Base-by-base conservation (phyloP, 306 rosid genomes). In the Gillenia trifoliata region DNA sequence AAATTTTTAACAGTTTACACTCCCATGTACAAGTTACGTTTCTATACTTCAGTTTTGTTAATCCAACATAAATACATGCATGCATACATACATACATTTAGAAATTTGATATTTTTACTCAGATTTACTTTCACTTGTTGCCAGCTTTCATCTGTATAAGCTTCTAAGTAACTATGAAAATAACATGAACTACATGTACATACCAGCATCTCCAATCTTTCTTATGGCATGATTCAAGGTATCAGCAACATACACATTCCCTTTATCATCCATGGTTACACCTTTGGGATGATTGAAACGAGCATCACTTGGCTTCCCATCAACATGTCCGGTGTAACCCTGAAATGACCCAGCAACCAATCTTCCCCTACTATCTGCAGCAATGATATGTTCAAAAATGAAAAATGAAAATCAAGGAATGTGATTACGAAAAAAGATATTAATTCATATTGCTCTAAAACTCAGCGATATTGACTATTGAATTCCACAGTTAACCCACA, bases 261-360 rank as follows among this genome's bases (percentile, higher is more conserved):
- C 99, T 73, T 89, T 87, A 85, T 94, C 97, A 79, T 94, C 99
- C 89, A 94, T 83, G 41, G 97, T 77, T 62, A 92, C 83, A 64
- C 97, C 99, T 83, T 86, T 89, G 66, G 99, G 99, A 82, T 94
- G 96, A 87, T 92, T 88, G 79, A 92, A 94, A 77, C 95, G 96
- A 54, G 96, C 93, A 59, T 94, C 99, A 33, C 92, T 94, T 40
- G 97, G 92, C 77, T 94, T 94, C 34, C 99, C 99, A 78, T 94
- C 99, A 31, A 87, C 91, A 78, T 94, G 97, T 59, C 97, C 97
- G 20, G 91, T 83, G 83, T 88, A 66, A 25, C 99, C 99, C 83
- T 91, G 96, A 85, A 94, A 94, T 66, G 99, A 94, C n/a, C 97
- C 97, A 47, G 99, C 99, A 70, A 94, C 95, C 81, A 94, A 84